These are phyloP conservation scores for Venturia nashicola DNA, from an alignment of 2,329 filamentous ascomycete species.

Conservation along the genomic window DNA sequence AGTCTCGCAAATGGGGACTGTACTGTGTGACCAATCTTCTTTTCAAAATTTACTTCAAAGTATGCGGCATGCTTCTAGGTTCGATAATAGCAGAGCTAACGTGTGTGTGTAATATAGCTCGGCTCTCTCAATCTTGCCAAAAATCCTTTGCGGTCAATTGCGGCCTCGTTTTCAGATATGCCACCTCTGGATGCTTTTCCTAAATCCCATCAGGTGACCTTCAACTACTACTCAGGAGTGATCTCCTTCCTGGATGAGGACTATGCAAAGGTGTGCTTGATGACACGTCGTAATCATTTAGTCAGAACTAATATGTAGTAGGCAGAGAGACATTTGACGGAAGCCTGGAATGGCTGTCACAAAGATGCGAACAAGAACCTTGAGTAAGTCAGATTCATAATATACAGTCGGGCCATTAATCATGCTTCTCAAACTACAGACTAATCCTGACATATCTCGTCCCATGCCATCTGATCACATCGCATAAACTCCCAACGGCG, in stretches of 20 bases:
- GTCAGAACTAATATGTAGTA: conserved; percentile 20
- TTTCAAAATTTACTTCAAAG: conserved; percentile 97
- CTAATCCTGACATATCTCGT: conserved; percentile 91
- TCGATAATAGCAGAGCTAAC: background rate
- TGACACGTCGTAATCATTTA: background rate
- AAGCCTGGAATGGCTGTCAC: conserved; percentile 75
- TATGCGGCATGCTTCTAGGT: conserved; percentile 15
- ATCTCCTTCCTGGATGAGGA: conserved; percentile 92
- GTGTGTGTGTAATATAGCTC: conserved; percentile 32
- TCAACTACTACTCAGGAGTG: conserved; percentile 91
- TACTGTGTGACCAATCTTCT: conserved; percentile 90
- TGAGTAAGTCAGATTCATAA: conserved; percentile 45
- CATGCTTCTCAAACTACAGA: conserved; percentile 32
- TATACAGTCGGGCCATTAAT: conserved; percentile 9
- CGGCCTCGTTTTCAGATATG: conserved; percentile 68
- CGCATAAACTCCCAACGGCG: conserved; percentile 66
- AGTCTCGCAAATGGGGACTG: conserved; percentile 95
- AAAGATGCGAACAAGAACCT: conserved; percentile 60
- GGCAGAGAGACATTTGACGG: conserved; percentile 68
- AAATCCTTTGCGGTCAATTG: conserved; percentile 74
- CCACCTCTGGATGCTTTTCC: conserved; percentile 70
- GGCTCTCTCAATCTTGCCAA: conserved; percentile 83
- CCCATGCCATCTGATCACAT: conserved; percentile 81
- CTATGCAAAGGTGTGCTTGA: conserved; percentile 55
- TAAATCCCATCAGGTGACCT: conserved; percentile 83